These are phyloP conservation scores for Sutorius eximius DNA, from an alignment of 1,284 basidiomycete species.

Conservation along the genomic window DNA sequence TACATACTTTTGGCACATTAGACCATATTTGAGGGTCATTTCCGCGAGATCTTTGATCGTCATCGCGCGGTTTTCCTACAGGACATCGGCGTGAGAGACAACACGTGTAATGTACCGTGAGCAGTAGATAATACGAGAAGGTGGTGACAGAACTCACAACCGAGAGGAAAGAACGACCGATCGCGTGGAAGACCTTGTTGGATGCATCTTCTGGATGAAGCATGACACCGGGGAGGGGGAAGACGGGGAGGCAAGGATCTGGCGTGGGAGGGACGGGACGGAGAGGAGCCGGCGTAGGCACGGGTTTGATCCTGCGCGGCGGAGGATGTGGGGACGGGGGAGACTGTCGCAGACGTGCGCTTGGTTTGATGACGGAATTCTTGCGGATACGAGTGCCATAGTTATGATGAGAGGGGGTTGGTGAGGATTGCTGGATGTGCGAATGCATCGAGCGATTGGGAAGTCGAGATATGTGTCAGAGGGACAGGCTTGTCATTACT, in stretches of 20 bases:
- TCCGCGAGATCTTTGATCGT: conserved; percentile 81
- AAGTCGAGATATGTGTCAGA: conserved; percentile 25
- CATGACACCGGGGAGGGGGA: conserved; percentile 60
- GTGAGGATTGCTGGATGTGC: conserved; percentile 32
- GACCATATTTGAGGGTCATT: conserved; percentile 59
- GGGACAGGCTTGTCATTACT: conserved; percentile 23
- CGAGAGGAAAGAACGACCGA: conserved; percentile 68
- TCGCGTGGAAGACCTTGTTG: conserved; percentile 68
- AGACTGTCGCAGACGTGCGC: conserved; percentile 47
- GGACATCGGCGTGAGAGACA: conserved; percentile 1
- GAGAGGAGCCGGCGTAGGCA: conserved; percentile 23
- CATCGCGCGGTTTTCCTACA: conserved; percentile 74
- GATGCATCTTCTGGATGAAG: conserved; percentile 70
- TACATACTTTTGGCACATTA: conserved; percentile 72
- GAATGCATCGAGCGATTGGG: conserved; percentile 28
- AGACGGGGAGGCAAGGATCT: conserved; percentile 33
- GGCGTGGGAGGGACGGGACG: conserved; percentile 12
- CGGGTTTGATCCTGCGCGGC: conserved; percentile 41
- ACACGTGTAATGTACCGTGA: conserved; percentile 15
- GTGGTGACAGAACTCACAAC: conserved; percentile 50
- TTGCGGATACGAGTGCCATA: conserved; percentile 60
- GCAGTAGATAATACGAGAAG: conserved; percentile 12
- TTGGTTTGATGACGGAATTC: conserved; percentile 51
- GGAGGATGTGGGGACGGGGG: conserved; percentile 31
- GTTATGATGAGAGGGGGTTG: conserved; percentile 23